Conservation (phyloP, 2,329 filamentous ascomycete species). For the Zymoseptoria brevis region DNA sequence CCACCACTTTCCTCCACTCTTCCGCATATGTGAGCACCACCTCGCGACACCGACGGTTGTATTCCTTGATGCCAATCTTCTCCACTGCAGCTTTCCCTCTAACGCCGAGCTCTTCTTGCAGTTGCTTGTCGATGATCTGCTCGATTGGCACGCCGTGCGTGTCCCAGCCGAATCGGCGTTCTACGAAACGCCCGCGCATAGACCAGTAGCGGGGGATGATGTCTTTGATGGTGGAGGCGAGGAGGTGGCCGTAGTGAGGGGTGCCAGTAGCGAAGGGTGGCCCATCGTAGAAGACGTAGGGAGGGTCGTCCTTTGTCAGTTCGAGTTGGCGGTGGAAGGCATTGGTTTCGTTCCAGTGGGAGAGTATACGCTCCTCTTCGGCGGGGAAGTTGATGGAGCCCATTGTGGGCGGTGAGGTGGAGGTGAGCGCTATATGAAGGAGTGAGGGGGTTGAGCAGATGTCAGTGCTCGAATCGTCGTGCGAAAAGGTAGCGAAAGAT, state of each 20-base stretch:
- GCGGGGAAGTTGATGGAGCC: conserved; percentile 69
- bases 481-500: background rate
- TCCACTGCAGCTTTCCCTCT: conserved; percentile 80
- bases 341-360: conserved; percentile 83
- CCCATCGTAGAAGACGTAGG: conserved; percentile 88
- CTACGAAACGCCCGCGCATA: conserved; percentile 91
- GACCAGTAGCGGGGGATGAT: conserved; percentile 96
- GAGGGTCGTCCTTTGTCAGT: conserved; percentile 71
- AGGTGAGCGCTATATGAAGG: conserved; percentile 1
- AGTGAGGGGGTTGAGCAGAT: background rate
- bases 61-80: conserved; percentile 76
- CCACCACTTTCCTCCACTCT: conserved; percentile 84
- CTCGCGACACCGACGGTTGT: conserved; percentile 83
- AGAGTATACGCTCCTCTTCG: conserved; percentile 78
- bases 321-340: conserved; percentile 85
- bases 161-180: conserved; percentile 91
- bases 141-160: conserved; percentile 92
- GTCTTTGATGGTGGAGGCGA: conserved; percentile 93
- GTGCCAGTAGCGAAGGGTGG: conserved; percentile 49
- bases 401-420: conserved; percentile 28
- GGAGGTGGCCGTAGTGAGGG: conserved; percentile 66
- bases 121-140: conserved; percentile 93
- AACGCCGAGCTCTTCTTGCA: conserved; percentile 57
- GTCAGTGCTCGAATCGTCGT: background rate
- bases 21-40: conserved; percentile 87